Conservation (phyloP, 192 early-diverging fungal genomes). For the Coemansia sp. region DNA sequence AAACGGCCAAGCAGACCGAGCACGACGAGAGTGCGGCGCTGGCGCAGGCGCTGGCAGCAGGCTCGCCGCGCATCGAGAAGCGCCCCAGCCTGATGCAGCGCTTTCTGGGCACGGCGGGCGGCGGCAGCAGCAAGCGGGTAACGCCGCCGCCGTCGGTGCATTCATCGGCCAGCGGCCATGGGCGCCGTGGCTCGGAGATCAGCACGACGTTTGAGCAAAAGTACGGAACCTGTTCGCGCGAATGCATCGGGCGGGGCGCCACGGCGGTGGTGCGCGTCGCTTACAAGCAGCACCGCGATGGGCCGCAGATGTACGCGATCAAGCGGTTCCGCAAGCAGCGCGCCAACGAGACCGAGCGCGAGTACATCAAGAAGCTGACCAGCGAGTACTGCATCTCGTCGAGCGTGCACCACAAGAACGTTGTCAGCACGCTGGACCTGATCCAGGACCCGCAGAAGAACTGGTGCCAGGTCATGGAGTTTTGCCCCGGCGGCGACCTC, state of each 20-base stretch:
- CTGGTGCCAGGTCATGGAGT: constrained; percentile 82
- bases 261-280: constrained; percentile 88
- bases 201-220: constrained; percentile 60
- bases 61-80: constrained; percentile 42
- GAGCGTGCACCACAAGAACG: constrained; percentile 82
- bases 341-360: constrained; percentile 85
- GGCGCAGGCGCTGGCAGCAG: constrained; percentile 34
- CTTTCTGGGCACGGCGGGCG: constrained; percentile 37
- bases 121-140: constrained; percentile 16
- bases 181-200: constrained; percentile 23
- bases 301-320: constrained; percentile 74
- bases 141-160: constrained; percentile 34
- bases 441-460: constrained; percentile 85
- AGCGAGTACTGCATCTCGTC: constrained; percentile 95
- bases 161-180: constrained; percentile 25
- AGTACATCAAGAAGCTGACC: constrained; percentile 93
- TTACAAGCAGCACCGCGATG: constrained; percentile 66
- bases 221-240: constrained; percentile 76
- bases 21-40: constrained; percentile 25
- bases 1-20: constrained; percentile 10
- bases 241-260: constrained; percentile 83
- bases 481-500: constrained; percentile 91
- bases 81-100: constrained; percentile 53
- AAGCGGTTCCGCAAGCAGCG: constrained; percentile 90
- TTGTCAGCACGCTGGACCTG: constrained; percentile 93